Conservation (phyloP, 1,284 basidiomycete species). For the Apiotrichum gamsii region DNA sequence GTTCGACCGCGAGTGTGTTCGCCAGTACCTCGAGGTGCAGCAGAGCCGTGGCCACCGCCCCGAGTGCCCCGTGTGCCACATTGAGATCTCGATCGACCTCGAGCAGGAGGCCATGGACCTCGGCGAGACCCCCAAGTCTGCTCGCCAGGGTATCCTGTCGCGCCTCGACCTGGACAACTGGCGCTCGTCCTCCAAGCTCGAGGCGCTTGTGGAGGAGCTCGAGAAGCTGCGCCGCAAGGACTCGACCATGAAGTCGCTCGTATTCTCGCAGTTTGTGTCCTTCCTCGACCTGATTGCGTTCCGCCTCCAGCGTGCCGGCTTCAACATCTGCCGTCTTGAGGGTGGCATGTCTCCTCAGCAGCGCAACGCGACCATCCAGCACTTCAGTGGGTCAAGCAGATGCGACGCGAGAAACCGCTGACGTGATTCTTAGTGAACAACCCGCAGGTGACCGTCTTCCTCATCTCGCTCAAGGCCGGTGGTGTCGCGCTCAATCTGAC, state of each 20-base stretch:
- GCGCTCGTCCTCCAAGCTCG: conserved; percentile 94
- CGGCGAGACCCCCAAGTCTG: conserved; percentile 55
- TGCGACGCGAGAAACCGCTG: no score
- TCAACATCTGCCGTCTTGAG: conserved; percentile 89
- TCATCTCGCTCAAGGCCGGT: conserved; percentile 89
- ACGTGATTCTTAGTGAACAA: conserved; percentile 94
- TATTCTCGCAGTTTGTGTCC: conserved; percentile 54
- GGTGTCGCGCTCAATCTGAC: conserved; percentile 87
- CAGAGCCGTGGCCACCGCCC: conserved; percentile 69
- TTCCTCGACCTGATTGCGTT: conserved; percentile 77
- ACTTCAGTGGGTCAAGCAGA: conserved; percentile 82
- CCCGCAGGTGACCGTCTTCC: conserved; percentile 89
- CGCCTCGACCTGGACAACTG: conserved; percentile 81
- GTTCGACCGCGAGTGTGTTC: conserved; percentile 89
- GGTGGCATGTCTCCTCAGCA: conserved; percentile 97
- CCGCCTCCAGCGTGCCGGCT: conserved; percentile 84
- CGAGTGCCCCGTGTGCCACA: conserved; percentile 90
- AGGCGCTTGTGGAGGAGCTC: conserved; percentile 91
- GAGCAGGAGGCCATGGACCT: conserved; percentile 86
- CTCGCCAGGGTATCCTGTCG: conserved; percentile 87
- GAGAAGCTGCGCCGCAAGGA: conserved; percentile 76
- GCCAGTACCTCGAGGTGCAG: conserved; percentile 71
- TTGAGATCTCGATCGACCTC: conserved; percentile 87
- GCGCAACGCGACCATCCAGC: conserved; percentile 86
- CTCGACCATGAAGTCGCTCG: conserved; percentile 90